Percentiles rank a stretch among this genome's conserved stretches.
These are phyloP conservation scores for Lactifluus subvellereus DNA, from an alignment of 768 basidiomycete genomes.

Conservation along the genomic window DNA sequence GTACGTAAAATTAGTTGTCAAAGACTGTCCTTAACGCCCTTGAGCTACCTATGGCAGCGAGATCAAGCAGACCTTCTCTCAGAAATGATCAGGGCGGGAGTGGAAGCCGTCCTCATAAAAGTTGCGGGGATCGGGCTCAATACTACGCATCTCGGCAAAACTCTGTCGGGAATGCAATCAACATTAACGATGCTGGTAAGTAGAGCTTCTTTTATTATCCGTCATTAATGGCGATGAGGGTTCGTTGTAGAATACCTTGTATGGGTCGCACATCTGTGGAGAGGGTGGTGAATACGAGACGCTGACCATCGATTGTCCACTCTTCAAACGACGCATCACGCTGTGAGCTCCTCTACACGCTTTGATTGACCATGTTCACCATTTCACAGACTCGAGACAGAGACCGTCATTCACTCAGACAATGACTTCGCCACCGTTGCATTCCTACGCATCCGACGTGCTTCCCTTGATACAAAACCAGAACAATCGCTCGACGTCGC, in stretches of 20 bases:
- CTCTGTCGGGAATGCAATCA: constrained; percentile 65
- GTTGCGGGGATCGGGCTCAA: constrained; percentile 91
- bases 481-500: constrained; percentile 24
- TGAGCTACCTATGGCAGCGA: constrained; percentile 93
- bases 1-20: constrained; percentile 52
- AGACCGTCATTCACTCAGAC: constrained; percentile 73
- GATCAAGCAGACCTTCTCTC: constrained; percentile 78
- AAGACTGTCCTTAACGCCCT: constrained; percentile 69
- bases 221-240: neutral
- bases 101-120: constrained; percentile 87
- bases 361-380: neutral
- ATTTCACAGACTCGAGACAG: constrained; percentile 48
- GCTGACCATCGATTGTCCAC: constrained; percentile 80
- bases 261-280: constrained; percentile 91
- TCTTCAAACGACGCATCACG: constrained; percentile 73
- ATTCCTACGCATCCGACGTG: constrained; percentile 74
- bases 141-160: constrained; percentile 69
- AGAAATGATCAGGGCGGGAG: constrained; percentile 77
- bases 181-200: constrained; percentile 67
- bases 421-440: constrained; percentile 88
- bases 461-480: constrained; percentile 54
- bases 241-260: constrained; percentile 56
- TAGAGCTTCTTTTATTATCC: constrained; percentile 5
- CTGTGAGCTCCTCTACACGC: constrained; percentile 44
- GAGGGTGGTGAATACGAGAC: constrained; percentile 99